These are phyloP conservation scores for Coemansia sp. DNA, from an alignment of 192 early-diverging fungal species.

Conservation along the genomic window DNA sequence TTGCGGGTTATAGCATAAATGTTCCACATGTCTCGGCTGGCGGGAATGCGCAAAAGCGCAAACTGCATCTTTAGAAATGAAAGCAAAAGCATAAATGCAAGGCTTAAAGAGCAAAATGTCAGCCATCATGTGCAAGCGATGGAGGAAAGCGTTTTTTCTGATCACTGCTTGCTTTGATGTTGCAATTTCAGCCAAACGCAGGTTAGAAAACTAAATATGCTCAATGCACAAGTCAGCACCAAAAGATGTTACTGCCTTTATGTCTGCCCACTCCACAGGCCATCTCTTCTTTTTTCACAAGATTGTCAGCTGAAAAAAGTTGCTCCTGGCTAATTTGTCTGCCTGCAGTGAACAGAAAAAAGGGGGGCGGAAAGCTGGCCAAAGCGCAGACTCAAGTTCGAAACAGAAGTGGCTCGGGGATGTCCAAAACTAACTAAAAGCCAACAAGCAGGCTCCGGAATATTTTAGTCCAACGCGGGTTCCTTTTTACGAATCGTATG, in stretches of 20 bases:
- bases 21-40: not conserved
- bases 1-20: not conserved
- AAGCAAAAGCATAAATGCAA: not conserved
- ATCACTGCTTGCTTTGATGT: too few relatives aligned
- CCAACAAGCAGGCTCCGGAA: not conserved
- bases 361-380: not conserved
- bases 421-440: not conserved
- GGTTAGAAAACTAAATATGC: too few relatives aligned
- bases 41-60: not conserved
- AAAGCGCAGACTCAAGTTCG: not conserved
- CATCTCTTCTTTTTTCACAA: constrained; percentile 6
- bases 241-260: not conserved
- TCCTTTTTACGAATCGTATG: not conserved
- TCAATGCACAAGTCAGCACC: not conserved
- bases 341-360: not conserved
- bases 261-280: not conserved
- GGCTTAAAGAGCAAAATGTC: not conserved
- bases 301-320: constrained; percentile 12
- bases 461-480: not conserved
- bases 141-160: not conserved
- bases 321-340: not conserved
- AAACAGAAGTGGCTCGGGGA: not conserved
- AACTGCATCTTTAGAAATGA: not conserved
- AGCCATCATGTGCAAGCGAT: not conserved
- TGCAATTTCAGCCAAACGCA: too few relatives aligned